A percentile compares a stretch with the other conserved stretches of the same genome.
phyloP scores from a whole-genome alignment of 139 green algal species.

The Picochlorum sp. region DNA sequence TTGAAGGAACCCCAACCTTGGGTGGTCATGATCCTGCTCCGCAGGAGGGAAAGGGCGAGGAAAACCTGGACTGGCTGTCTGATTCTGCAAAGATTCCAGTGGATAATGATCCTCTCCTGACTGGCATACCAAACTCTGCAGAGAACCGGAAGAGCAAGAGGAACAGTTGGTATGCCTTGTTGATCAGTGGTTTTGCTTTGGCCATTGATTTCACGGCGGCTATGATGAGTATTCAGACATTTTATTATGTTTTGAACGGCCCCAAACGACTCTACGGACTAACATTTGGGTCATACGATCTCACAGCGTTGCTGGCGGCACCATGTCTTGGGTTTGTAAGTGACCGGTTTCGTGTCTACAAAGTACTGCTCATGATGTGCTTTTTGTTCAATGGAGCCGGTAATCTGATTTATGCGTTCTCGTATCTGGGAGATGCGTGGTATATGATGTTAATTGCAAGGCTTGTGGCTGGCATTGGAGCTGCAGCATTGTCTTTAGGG shows the following conservation, averaged over 20 bases:
- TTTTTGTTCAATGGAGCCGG: slow-evolving; percentile 13
- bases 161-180: slow-evolving; percentile 4
- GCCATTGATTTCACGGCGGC: slow-evolving; percentile 14
- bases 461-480: slow-evolving; percentile 14
- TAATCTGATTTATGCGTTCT: slow-evolving; percentile 32
- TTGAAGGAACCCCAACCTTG: no score
- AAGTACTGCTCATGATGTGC: slow-evolving; percentile 5
- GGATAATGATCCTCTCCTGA: no score
- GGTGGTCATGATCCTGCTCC: no score
- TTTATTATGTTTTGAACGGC: slow-evolving; percentile 7
- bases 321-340: slow-evolving; percentile 12
- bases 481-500: slow-evolving; percentile 20
- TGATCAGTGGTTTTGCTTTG: slow-evolving; percentile 15
- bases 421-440: slow-evolving; percentile 13
- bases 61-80: no score
- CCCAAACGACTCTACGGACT: slow-evolving; percentile 12
- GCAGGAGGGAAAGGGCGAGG: no score
- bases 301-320: slow-evolving; percentile 12
- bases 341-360: slow-evolving; percentile 15
- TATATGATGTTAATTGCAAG: slow-evolving; percentile 28
- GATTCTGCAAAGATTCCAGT: no score
- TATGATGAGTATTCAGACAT: slow-evolving; percentile 17
- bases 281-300: slow-evolving; percentile 20
- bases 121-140: no score
- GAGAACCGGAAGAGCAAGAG: slow-evolving; percentile 10